Base-by-base conservation (phyloP, 495 filamentous ascomycete species). In the Rusavskia elegans region DNA sequence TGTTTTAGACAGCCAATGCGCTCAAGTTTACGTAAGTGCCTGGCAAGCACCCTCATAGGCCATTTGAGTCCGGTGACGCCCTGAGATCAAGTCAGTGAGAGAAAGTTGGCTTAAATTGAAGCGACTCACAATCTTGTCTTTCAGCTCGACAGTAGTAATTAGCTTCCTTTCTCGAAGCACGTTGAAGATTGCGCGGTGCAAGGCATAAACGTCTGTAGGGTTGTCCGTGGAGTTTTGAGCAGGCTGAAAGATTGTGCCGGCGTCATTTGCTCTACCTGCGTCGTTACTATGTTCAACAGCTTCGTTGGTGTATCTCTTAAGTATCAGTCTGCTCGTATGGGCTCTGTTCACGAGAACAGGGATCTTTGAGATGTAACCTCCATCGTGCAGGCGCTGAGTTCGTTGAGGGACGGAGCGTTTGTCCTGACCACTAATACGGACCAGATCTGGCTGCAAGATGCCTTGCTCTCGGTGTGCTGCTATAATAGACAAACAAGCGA, bases 361-460 rank as follows among this genome's bases (percentile, higher is more conserved):
- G 36, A 78, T 75, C 65, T 96, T 96, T 37, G 81, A 80, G 45
- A 96, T 87, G 63, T 95, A 93, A 9, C 89, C 90, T 59, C 83
- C 85, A 51, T 72, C 70, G 20, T 77, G 76, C 19, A 96, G 73
- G 1, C 72, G 67, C 55, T 88, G 83, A 1, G 89, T 95, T 39
- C 90, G 74, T 48, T 79, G 79, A 13, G 89, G 87, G 6, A 95
- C 77, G 2, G 89, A 95, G 41, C 87, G 76, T 61, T 93, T 93
- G 63, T 95, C 87, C 66, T 95, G 89, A 19, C 83, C 81, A 54
- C 85, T 87, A 9, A 84, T 61, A 30, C 68, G 74, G 20, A 81
- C 77, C n/a, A 95, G 69, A 19, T 89, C 81, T 8, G 82, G 79
- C 65, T 96, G 90, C 1, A 82, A 66, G 38, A 95, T 84, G 14